phyloP scores from a whole-genome alignment of 2,329 filamentous ascomycete genomes.

The Ophiostoma sp. region DNA sequence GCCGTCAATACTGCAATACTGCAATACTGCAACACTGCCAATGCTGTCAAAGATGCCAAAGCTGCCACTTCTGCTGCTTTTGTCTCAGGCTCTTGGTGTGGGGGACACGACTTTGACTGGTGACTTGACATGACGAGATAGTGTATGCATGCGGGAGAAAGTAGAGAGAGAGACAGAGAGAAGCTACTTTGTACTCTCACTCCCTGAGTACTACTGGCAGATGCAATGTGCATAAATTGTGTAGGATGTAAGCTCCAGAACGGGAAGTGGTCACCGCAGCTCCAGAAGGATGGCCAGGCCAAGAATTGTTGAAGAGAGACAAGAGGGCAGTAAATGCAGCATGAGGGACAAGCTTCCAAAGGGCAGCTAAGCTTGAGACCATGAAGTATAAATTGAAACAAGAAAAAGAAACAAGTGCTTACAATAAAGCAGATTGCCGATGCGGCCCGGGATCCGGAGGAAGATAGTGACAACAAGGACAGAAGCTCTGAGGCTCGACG shows the following conservation, averaged over 20 bases:
- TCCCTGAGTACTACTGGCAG: background rate
- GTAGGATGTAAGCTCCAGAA: slow-evolving; percentile 14
- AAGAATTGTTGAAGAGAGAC: background rate
- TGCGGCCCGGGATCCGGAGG: background rate
- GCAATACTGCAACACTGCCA: background rate
- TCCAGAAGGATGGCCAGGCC: background rate
- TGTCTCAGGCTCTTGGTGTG: slow-evolving; percentile 20
- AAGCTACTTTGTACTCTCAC: background rate
- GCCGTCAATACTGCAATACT: background rate
- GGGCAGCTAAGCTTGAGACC: background rate
- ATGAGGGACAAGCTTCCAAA: background rate
- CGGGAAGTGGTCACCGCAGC: background rate
- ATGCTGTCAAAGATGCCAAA: background rate
- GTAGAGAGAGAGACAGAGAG: slow-evolving; percentile 18
- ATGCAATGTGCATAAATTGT: slow-evolving; percentile 8
- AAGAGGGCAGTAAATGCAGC: background rate
- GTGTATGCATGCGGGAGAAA: slow-evolving; percentile 16
- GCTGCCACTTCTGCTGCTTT: background rate
- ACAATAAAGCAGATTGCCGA: background rate
- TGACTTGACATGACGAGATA: background rate
- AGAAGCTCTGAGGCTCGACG: background rate
- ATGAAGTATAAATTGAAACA: background rate
- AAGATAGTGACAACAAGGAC: too few species aligned
- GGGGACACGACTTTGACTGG: slow-evolving; percentile 25
- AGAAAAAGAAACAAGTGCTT: background rate